Conservation (phyloP, 345 rosid species). For the Arabis hirsuta region DNA sequence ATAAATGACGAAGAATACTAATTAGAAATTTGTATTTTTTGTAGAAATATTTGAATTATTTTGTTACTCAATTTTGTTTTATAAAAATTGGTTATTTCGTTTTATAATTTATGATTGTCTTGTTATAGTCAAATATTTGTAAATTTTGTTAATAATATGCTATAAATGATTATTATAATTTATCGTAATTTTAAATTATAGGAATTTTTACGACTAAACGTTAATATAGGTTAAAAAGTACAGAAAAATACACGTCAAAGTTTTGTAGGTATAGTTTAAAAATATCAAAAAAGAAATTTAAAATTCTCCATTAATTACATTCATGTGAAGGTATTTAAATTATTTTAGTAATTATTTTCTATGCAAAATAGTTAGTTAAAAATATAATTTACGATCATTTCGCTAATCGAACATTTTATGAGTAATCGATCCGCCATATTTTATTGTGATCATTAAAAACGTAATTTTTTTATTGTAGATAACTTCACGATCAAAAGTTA, state of each 20-base stretch:
- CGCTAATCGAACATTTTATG: background rate
- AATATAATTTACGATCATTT: background rate
- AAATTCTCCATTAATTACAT: too few relatives aligned
- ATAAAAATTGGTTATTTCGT: background rate
- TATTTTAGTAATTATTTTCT: too few relatives aligned
- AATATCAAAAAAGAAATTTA: too few relatives aligned
- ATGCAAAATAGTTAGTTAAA: too few relatives aligned
- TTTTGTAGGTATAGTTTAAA: too few relatives aligned
- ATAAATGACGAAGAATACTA: background rate
- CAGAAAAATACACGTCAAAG: too few relatives aligned
- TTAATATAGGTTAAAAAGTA: too few relatives aligned
- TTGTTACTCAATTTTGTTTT: background rate
- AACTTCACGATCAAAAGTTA: background rate
- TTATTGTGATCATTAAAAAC: background rate
- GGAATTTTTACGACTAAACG: too few relatives aligned
- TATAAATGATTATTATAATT: too few relatives aligned
- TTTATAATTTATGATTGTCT: background rate
- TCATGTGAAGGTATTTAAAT: too few relatives aligned
- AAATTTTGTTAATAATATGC: background rate
- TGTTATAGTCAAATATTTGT: background rate
- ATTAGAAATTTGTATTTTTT: background rate
- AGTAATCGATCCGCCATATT: background rate
- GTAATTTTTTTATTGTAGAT: background rate
- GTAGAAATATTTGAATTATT: background rate
- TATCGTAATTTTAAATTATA: too few relatives aligned